Evolutionary conservation across 1,284 basidiomycete species (phyloP), one percentile per base, ranked within the genome.

Genomic region (Mycena sp.): DNA sequence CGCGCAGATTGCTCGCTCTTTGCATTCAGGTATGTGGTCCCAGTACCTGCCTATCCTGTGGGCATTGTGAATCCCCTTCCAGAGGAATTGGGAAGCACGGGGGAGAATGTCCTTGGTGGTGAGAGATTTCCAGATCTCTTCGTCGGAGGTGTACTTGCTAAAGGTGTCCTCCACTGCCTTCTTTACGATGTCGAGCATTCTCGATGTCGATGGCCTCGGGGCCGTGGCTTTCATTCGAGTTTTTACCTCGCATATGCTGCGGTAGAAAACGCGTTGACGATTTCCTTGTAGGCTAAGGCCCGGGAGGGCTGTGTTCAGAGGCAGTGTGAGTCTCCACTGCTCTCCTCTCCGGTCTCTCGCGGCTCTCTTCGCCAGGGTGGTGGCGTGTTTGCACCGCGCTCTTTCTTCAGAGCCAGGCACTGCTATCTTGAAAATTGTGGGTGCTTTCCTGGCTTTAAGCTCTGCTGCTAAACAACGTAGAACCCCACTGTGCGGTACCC

Each of bases 31-130:
- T 41, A 41, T 41, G 19, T 41, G 12, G 7, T 10, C n/a, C 40
- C 40, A 41, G n/a, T 41, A 41, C 16, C n/a, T 41, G 6, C 40
- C 40, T 17, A 41, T 41, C 40, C 40, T 16, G n/a, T 41, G 40
- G 7, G 40, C 9, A 19, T 41, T 67, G 53, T 80, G 78, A 14
- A 73, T 72, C 0, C 60, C 16, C 46, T 64, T 74, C 76, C 76
- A 80, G 11, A 79, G 46, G 66, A 76, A 79, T 48, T 72, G 65
- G 4, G 67, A 17, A 0, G 64, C 60, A 35, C 71, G 70, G 1
- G 63, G 58, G 0, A 67, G 35, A 16, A 78, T 40, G 50, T 73
- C 67, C 52, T 67, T 69, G 21, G 66, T 41, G 17, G 64, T 55
- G 0, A 73, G 28, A 1, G 66, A 64, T 26, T 43, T 41, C 74